These are phyloP conservation scores for Melampsora larici-populina DNA, from an alignment of 1,284 basidiomycete genomes.

Conservation along the genomic window DNA sequence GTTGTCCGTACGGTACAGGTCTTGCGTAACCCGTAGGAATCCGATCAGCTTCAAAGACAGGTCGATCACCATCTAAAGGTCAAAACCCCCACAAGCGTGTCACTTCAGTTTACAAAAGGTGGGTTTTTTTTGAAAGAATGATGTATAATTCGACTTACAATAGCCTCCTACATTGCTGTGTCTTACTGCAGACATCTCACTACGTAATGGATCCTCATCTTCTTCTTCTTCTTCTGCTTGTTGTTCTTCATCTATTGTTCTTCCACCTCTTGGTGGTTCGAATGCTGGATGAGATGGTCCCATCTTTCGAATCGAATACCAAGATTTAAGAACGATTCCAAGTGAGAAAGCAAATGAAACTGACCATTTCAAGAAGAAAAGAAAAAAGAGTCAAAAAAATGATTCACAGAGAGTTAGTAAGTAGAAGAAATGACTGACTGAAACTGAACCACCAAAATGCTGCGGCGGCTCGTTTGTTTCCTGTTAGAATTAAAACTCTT, in stretches of 20 bases:
- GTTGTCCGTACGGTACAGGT: slow-evolving; percentile 7
- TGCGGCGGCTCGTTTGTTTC: slow-evolving; percentile 48
- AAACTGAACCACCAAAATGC: slow-evolving; percentile 49
- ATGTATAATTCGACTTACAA: slow-evolving; percentile 9
- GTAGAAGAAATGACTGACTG: slow-evolving; percentile 27
- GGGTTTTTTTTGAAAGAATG: not conserved
- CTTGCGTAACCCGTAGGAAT: slow-evolving; percentile 23
- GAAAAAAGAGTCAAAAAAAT: not conserved
- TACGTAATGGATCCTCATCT: slow-evolving; percentile 14
- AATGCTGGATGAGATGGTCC: slow-evolving; percentile 35
- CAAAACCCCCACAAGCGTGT: no score
- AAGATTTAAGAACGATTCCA: slow-evolving; percentile 34
- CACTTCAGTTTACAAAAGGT: not conserved
- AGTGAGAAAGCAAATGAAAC: slow-evolving; percentile 26
- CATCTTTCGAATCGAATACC: slow-evolving; percentile 40
- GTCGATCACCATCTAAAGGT: slow-evolving; percentile 33
- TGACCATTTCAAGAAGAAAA: not conserved
- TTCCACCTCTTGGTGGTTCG: slow-evolving; percentile 33
- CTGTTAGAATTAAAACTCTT: not conserved
- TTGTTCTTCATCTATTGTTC: slow-evolving; percentile 17
- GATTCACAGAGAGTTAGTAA: not conserved
- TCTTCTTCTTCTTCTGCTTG: slow-evolving; percentile 23
- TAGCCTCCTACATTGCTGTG: slow-evolving; percentile 40
- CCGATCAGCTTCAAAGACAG: slow-evolving; percentile 37
- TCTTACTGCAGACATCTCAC: slow-evolving; percentile 31